These are phyloP conservation scores for Gaeumannomyces sp. DNA, from an alignment of 2,329 filamentous ascomycete genomes.

Conservation along the genomic window DNA sequence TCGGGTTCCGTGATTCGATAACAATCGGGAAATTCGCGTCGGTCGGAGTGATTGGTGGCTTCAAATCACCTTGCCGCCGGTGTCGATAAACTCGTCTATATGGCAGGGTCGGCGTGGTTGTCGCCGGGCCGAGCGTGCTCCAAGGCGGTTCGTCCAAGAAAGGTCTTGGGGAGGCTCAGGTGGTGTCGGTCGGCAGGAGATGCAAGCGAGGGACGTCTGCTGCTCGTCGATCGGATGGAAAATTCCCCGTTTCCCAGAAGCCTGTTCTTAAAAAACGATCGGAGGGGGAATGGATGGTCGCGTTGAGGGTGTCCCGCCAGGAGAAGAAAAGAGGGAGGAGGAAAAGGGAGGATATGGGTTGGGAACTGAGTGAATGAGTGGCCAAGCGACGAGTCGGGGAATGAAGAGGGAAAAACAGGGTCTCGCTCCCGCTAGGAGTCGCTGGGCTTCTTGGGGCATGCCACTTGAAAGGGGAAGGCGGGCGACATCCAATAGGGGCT, in stretches of 20 bases:
- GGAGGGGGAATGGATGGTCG: slow-evolving; percentile 3
- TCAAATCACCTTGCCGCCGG: background rate
- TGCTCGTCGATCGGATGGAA: slow-evolving; percentile 5
- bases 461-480: background rate
- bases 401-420: slow-evolving; percentile 1
- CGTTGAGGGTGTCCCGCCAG: background rate
- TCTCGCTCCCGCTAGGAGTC: background rate
- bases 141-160: too few species aligned
- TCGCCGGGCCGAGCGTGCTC: too few species aligned
- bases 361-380: slow-evolving; percentile 3
- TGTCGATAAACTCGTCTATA: background rate
- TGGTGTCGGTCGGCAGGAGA: slow-evolving; percentile 9
- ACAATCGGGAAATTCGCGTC: background rate
- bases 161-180: background rate
- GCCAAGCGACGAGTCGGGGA: slow-evolving; percentile 1
- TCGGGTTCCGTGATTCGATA: background rate
- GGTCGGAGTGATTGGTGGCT: background rate
- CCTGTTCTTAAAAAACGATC: slow-evolving; percentile 7
- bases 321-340: slow-evolving; percentile 2
- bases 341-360: background rate
- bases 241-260: slow-evolving; percentile 6
- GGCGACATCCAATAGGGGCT: background rate
- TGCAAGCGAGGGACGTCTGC: slow-evolving; percentile 10
- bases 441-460: background rate
- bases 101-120: too few species aligned